These are phyloP conservation scores for Phytophthora hibernalis DNA, from an alignment of 352 stramenopile genomes.

Conservation along the genomic window DNA sequence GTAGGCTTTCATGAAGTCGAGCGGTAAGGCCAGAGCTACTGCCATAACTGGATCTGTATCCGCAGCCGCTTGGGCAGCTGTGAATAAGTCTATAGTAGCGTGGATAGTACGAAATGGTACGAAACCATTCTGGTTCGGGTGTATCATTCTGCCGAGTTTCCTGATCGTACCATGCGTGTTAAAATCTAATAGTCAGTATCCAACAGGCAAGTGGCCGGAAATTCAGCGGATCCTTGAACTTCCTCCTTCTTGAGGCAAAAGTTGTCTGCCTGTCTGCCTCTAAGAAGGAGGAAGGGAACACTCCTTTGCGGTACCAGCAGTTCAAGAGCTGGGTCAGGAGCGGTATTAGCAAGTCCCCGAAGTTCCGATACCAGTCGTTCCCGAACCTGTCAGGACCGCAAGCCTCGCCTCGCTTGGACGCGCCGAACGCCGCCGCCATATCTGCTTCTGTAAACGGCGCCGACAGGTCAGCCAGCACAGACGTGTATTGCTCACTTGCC, in stretches of 20 bases:
- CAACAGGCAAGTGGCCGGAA: neutral
- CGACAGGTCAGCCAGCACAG: too few species aligned
- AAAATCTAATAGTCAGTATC: neutral
- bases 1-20: too few species aligned
- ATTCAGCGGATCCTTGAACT: neutral
- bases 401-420: too few species aligned
- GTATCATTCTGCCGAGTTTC: neutral
- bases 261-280: neutral
- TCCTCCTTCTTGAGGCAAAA: neutral
- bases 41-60: neutral
- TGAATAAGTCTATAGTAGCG: neutral
- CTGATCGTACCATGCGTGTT: neutral
- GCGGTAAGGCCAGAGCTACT: neutral
- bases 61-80: neutral
- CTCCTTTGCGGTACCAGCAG: neutral
- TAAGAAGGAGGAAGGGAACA: neutral
- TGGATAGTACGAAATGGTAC: neutral
- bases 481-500: too few species aligned
- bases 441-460: too few species aligned
- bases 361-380: neutral
- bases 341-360: neutral
- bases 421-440: too few species aligned
- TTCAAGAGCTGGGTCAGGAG: neutral
- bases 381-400: too few species aligned
- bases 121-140: neutral